Base-by-base conservation (phyloP, 768 basidiomycete species). In the Auricularia cornea region DNA sequence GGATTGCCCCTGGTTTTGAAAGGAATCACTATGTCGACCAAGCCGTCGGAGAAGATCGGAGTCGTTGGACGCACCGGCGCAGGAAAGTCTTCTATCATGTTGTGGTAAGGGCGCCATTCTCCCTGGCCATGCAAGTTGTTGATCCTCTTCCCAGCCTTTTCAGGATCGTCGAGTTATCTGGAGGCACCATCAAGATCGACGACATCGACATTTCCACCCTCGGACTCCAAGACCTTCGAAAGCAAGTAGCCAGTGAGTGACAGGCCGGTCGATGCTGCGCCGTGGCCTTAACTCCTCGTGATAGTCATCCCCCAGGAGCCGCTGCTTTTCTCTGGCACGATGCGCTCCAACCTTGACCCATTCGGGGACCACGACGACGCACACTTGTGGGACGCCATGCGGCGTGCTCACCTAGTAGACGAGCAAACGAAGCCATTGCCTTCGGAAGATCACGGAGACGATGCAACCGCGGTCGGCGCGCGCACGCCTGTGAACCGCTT, bases 1-100 rank as follows among this genome's bases (percentile, higher is more conserved):
- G 88, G 86, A 3, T 76, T 91, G n/a, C 89, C 89, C 0, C 80
- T 82, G 16, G 89, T 91, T 3, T 77, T 92, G 40, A 84, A 85
- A 67, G 83, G 83, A 0, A 76, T 92, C 23, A 81, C 81, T 3
- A 57, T 91, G 67, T 74, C 74, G n/a, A 81, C 92, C 54, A 72
- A 76, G 2, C 82, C 81, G 0, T 85, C 86, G 0, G 88, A 92
- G 73, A 90, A 90, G 76, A 84, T 92, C 62, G 90, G 89, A 16
- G 83, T 92, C 40, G 88, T 92, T 10, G 89, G 89, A 59, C 71
- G 85, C 61, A 81, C 80, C 1, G 87, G 85, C 1, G 83, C 84
- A 0, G 85, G 84, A 26, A 84, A 84, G 68, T 82, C 80, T 1
- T 48, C 44, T 23, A 48, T 48, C 44, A 48, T 48, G 63, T 54